Evolutionary conservation across 306 rosid species (phyloP).

Genomic region (Gastrolobium bilobum): DNA sequence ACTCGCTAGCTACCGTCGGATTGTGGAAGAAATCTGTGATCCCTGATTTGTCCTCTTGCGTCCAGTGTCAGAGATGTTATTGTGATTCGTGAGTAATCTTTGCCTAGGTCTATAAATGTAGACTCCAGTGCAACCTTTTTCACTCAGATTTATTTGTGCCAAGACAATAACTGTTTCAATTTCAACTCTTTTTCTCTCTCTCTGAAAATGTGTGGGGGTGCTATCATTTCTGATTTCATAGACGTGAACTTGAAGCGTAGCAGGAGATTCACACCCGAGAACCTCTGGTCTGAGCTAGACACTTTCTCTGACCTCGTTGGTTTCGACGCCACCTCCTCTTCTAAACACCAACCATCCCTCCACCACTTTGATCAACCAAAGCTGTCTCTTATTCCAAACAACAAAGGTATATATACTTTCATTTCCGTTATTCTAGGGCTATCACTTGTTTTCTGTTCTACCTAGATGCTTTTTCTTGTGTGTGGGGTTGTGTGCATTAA

Average conservation of each 20-base stretch:
- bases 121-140: not conserved
- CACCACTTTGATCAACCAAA: not conserved
- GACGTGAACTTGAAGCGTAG: constrained; percentile 43
- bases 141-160: not conserved
- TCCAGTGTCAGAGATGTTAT: not conserved
- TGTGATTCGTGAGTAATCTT: too few relatives aligned
- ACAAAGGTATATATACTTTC: constrained; percentile 16
- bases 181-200: not conserved
- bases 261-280: constrained; percentile 43
- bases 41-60: not conserved
- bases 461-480: not conserved
- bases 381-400: not conserved
- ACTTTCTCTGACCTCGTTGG: constrained; percentile 59
- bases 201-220: constrained; percentile 77
- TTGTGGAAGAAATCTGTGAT: not conserved
- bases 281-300: constrained; percentile 65
- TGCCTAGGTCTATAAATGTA: constrained; percentile 49
- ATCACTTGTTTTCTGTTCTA: not conserved
- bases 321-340: constrained; percentile 21
- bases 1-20: too few relatives aligned
- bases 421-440: too few relatives aligned
- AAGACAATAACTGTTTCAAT: not conserved
- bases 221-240: constrained; percentile 66
- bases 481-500: not conserved
- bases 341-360: not conserved